A percentile compares a stretch with the other conserved stretches of the same genome.
Conservation (phyloP, 805 yeast genomes). For the Lachancea nothofagi region DNA sequence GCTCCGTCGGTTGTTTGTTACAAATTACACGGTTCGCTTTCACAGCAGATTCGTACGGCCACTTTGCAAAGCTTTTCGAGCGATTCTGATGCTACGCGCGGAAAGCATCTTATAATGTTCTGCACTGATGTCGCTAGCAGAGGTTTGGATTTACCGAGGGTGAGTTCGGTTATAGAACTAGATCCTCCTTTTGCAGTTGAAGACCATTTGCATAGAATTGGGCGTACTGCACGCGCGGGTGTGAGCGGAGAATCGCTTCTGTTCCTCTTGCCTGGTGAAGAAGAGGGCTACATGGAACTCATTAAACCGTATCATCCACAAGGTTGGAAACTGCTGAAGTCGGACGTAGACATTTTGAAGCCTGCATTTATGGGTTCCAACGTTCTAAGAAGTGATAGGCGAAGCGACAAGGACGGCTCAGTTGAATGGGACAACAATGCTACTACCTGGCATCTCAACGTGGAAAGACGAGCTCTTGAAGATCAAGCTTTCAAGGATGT, state of each 20-base stretch:
- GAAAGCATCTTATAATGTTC: conserved; percentile 61
- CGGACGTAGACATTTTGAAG: conserved; percentile 40
- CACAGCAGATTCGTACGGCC: conserved; percentile 76
- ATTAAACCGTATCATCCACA: conserved; percentile 52
- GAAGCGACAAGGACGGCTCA: conserved; percentile 32
- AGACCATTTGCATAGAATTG: conserved; percentile 94
- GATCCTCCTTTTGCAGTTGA: conserved; percentile 94
- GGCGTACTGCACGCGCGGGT: conserved; percentile 99
- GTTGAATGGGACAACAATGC: conserved; percentile 87
- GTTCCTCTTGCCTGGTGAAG: conserved; percentile 82
- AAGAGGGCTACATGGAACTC: conserved; percentile 73
- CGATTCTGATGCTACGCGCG: conserved; percentile 37
- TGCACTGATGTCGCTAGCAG: conserved; percentile 98
- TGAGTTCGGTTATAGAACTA: conserved; percentile 80
- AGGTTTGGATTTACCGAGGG: conserved; percentile 87
- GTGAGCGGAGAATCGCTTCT: conserved; percentile 69
- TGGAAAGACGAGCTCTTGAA: conserved; percentile 83
- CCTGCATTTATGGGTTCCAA: conserved; percentile 31
- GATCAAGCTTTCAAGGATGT: conserved; percentile 51
- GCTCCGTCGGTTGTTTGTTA: conserved; percentile 43
- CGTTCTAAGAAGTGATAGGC: conserved; percentile 32
- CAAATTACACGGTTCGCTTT: conserved; percentile 85
- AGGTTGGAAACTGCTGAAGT: conserved; percentile 46
- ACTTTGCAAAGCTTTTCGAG: conserved; percentile 59
- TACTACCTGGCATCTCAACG: conserved; percentile 89